A percentile compares a stretch with the other conserved stretches of the same genome.
phyloP scores from a whole-genome alignment of 176 grass and related monocot genomes.

The Elymus sibiricus region DNA sequence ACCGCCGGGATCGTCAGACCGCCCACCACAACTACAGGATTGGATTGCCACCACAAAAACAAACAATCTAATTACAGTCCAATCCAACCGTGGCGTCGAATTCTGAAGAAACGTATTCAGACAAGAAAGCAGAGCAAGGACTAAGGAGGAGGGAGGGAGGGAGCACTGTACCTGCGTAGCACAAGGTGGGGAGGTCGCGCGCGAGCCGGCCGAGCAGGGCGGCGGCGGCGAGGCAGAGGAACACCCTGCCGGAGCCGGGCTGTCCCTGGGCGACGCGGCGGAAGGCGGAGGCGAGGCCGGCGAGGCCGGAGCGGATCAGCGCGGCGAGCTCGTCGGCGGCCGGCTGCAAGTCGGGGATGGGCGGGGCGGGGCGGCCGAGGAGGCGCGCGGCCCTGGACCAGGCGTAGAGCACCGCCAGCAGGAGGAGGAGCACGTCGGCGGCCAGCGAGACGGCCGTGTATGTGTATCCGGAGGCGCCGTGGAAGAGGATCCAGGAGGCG shows the following conservation, averaged over 20 bases:
- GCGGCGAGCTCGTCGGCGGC: neutral
- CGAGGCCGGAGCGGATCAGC: neutral
- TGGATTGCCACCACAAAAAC: no score
- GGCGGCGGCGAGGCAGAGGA: neutral
- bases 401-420: conserved; percentile 69
- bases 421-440: conserved; percentile 71
- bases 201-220: neutral
- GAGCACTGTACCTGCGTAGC: neutral
- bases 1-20: conserved; percentile 64
- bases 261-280: neutral
- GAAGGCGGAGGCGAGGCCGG: neutral
- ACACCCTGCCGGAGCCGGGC: neutral
- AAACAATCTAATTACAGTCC: no score
- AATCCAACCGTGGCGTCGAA: no score
- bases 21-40: neutral
- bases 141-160: no score
- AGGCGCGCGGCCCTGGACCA: conserved; percentile 34
- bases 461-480: conserved; percentile 18
- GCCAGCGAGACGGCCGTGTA: conserved; percentile 64
- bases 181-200: neutral
- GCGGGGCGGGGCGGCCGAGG: neutral
- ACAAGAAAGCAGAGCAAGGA: no score
- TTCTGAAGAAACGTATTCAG: no score
- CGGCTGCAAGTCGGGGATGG: neutral
- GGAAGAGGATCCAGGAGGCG: conserved; percentile 52